A percentile compares a stretch with the other conserved stretches of the same genome.
phyloP scores from a whole-genome alignment of 768 basidiomycete species.

The Naganishia friedmannii region DNA sequence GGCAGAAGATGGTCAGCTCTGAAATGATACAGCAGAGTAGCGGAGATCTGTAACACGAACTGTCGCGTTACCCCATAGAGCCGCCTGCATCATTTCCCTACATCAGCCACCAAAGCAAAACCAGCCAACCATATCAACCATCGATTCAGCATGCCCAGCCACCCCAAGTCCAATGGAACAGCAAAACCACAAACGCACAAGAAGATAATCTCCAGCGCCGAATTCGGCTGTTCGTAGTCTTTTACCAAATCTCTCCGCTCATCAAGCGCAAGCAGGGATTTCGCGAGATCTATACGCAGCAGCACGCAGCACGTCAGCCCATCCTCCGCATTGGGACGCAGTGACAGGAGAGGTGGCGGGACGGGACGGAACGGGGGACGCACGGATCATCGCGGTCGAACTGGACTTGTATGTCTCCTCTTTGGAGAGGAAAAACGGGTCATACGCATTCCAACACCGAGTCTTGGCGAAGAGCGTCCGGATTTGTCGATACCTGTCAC shows the following conservation, averaged over 20 bases:
- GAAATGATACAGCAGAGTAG: background rate
- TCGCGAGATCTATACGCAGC: slow-evolving; percentile 41
- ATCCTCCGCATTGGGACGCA: too few relatives aligned
- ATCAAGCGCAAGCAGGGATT: slow-evolving; percentile 42
- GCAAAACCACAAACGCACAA: slow-evolving; percentile 34
- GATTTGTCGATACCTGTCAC: slow-evolving; percentile 72
- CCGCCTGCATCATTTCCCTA: slow-evolving; percentile 51
- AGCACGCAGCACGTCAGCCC: too few relatives aligned
- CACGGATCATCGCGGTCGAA: slow-evolving; percentile 71
- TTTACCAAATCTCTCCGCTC: slow-evolving; percentile 37
- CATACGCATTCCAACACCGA: slow-evolving; percentile 68
- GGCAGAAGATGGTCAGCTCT: slow-evolving; percentile 12
- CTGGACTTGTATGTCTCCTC: slow-evolving; percentile 76
- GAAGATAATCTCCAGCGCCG: slow-evolving; percentile 48
- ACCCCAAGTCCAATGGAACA: background rate
- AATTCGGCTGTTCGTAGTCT: slow-evolving; percentile 36
- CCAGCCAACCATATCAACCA: background rate
- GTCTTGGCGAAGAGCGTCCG: slow-evolving; percentile 70
- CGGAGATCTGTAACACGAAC: slow-evolving; percentile 51
- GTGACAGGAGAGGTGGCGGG: too few relatives aligned
- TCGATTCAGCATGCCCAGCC: background rate
- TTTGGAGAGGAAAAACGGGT: slow-evolving; percentile 82
- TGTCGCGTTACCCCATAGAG: slow-evolving; percentile 86
- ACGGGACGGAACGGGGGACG: slow-evolving; percentile 40
- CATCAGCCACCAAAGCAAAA: too few relatives aligned